Percentiles rank a stretch among this genome's conserved stretches.
Conservation (phyloP, 1,139 yeast genomes). For the Groenewaldozyma auringiensis region DNA sequence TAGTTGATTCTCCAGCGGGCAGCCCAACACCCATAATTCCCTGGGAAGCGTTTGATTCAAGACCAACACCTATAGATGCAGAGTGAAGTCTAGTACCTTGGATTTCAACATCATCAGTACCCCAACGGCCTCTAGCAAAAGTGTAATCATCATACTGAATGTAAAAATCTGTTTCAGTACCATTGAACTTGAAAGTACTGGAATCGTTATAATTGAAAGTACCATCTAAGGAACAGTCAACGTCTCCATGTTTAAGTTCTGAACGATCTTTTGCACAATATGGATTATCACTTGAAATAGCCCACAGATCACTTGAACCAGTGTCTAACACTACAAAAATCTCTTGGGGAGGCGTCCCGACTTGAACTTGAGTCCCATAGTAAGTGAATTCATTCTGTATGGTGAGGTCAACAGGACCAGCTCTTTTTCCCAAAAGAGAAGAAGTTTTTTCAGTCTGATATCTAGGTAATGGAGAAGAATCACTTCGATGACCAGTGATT, state of each 20-base stretch:
- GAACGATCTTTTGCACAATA: conserved; percentile 18
- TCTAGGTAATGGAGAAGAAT: conserved; percentile 1
- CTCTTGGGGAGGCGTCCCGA: conserved; percentile 36
- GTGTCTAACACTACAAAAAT: conserved; percentile 36
- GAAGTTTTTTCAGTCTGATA: not conserved
- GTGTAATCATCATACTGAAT: conserved; percentile 60
- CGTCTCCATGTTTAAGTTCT: conserved; percentile 11
- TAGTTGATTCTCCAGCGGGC: conserved; percentile 34
- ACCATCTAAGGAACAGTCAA: conserved; percentile 15
- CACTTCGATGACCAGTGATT: not conserved
- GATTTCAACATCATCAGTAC: conserved; percentile 37
- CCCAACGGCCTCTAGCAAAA: conserved; percentile 41
- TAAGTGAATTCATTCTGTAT: conserved; percentile 18
- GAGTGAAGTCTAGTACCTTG: conserved; percentile 33
- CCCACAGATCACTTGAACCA: conserved; percentile 55
- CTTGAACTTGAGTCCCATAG: conserved; percentile 33
- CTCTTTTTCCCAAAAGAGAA: not conserved
- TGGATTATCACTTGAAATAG: conserved; percentile 32
- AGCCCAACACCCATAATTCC: conserved; percentile 51
- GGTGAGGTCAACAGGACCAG: conserved; percentile 8
- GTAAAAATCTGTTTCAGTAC: conserved; percentile 20
- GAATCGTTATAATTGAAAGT: conserved; percentile 19
- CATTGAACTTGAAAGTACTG: conserved; percentile 14
- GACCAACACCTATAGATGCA: conserved; percentile 42
- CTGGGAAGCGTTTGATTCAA: conserved; percentile 37